A percentile compares a stretch with the other conserved stretches of the same genome.
Conservation (phyloP, 2,329 filamentous ascomycete species). For the Botryotinia convoluta region DNA sequence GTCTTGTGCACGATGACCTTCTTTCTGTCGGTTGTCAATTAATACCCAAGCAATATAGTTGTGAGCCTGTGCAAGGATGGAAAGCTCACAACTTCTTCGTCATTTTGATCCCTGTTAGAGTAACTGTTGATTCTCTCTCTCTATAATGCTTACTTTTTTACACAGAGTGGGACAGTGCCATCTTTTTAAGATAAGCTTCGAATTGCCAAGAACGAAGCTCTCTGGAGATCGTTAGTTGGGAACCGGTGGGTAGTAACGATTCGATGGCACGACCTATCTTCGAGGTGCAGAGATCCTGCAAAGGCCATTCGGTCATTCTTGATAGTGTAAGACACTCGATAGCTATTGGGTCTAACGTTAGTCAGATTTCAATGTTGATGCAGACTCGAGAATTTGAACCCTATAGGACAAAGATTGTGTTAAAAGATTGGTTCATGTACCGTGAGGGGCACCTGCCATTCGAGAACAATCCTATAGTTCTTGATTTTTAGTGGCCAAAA, state of each 20-base stretch:
- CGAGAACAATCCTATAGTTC: not conserved
- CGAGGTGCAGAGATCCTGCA: not conserved
- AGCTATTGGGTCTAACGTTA: not conserved
- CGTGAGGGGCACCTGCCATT: not conserved
- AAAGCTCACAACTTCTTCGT: not conserved
- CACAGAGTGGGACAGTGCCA: not conserved
- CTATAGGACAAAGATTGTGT: not conserved
- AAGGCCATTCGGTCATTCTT: not conserved
- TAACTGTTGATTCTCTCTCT: not conserved
- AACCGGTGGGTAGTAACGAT: not conserved
- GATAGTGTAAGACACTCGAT: not conserved
- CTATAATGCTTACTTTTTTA: not conserved
- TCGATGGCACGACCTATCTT: not conserved
- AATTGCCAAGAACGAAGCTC: not conserved
- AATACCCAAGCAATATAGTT: not conserved
- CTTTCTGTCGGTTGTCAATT: not conserved
- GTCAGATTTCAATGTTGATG: not conserved
- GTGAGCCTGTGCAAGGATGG: not conserved
- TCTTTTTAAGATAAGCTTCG: not conserved
- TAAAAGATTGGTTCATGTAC: not conserved
- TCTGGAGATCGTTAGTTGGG: not conserved
- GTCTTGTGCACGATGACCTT: not conserved
- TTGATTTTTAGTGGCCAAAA: not conserved
- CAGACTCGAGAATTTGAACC: not conserved
- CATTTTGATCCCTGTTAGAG: not conserved